Conservation (phyloP, 2,329 filamentous ascomycete species). For the Gnomoniopsis smithogilvyi region DNA sequence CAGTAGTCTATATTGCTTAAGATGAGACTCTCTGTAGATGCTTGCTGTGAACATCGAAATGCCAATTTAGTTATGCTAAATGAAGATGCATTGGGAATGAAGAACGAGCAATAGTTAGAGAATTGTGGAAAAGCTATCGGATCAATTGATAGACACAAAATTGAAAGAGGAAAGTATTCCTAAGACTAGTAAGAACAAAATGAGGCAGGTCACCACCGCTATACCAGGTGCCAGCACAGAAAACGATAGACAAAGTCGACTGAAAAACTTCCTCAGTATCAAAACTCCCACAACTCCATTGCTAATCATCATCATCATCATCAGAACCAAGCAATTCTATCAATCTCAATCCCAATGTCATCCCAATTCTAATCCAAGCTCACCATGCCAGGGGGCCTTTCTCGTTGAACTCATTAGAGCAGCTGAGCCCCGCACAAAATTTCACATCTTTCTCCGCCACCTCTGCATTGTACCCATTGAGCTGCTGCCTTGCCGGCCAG, state of each 20-base stretch:
- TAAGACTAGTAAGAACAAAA: too few species aligned
- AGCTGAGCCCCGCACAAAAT: constrained; percentile 8
- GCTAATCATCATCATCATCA: background rate
- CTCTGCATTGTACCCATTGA: constrained; percentile 2
- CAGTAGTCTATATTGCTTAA: too few species aligned
- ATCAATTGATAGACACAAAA: too few species aligned
- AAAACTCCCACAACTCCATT: background rate
- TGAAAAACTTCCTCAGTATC: background rate
- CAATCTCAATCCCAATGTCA: background rate
- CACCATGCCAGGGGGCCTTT: constrained; percentile 6
- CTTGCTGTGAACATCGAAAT: too few species aligned
- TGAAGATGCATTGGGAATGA: too few species aligned
- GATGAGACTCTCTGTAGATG: too few species aligned
- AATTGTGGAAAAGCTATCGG: too few species aligned
- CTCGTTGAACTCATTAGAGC: constrained; percentile 4
- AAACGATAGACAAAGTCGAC: background rate
- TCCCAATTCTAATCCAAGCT: background rate
- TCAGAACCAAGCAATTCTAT: background rate
- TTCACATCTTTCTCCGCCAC: constrained; percentile 3
- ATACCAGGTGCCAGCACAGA: background rate
- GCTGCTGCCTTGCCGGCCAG: constrained; percentile 29
- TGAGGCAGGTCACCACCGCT: too few species aligned
- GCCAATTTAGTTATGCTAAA: too few species aligned
- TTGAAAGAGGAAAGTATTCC: too few species aligned
- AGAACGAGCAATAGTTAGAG: too few species aligned